A percentile compares a stretch with the other conserved stretches of the same genome.
These are phyloP conservation scores for Tephrocybe rancida DNA, from an alignment of 768 basidiomycete species.

Conservation along the genomic window DNA sequence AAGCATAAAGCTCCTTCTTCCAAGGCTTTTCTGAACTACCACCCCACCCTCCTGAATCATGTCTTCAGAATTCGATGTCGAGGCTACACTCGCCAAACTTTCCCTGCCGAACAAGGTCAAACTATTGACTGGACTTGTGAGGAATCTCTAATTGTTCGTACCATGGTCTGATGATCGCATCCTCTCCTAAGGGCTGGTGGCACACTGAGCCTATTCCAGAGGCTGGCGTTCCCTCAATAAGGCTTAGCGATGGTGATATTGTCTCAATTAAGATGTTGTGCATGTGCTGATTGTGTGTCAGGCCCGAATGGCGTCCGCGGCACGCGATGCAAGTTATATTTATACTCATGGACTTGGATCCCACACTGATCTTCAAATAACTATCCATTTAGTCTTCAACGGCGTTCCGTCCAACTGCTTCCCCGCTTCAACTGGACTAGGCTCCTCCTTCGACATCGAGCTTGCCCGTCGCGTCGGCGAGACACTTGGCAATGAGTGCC, in stretches of 20 bases:
- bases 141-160: conserved; percentile 1
- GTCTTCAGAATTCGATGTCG: conserved; percentile 35
- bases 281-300: conserved; percentile 11
- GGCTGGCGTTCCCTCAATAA: conserved; percentile 40
- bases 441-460: conserved; percentile 56
- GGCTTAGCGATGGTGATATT: conserved; percentile 47
- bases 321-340: conserved; percentile 36
- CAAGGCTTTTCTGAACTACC: neutral
- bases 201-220: conserved; percentile 44
- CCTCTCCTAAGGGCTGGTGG: conserved; percentile 44
- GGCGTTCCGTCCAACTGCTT: conserved; percentile 59
- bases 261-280: neutral
- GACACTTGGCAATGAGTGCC: conserved; percentile 54
- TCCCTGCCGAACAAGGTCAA: conserved; percentile 44
- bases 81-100: conserved; percentile 37
- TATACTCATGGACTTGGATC: conserved; percentile 35
- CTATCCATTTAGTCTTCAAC: conserved; percentile 45
- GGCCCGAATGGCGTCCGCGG: conserved; percentile 55
- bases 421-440: conserved; percentile 58
- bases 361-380: conserved; percentile 30
- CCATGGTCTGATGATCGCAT: neutral
- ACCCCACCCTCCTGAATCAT: conserved; percentile 13
- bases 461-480: conserved; percentile 48
- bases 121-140: conserved; percentile 42
- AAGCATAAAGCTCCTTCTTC: conserved; percentile 11